phyloP scores from a whole-genome alignment of 441 rosid genomes.

The Capsella rubella region DNA sequence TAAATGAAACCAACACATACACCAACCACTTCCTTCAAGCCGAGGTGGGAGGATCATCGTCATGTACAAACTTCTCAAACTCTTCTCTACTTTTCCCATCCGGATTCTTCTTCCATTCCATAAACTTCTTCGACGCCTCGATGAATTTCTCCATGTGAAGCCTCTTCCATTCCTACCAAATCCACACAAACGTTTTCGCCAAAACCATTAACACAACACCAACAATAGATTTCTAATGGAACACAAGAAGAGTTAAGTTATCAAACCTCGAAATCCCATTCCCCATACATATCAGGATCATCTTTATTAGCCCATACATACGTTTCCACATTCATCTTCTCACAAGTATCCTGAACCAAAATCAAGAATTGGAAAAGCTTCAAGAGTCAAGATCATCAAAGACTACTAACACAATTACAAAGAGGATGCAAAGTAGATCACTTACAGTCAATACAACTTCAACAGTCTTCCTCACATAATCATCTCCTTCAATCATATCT shows the following conservation, averaged over 20 bases:
- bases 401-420: not conserved
- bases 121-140: conserved; percentile 68
- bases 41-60: conserved; percentile 25
- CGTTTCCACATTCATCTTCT: conserved; percentile 58
- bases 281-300: conserved; percentile 81
- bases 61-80: conserved; percentile 57
- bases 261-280: conserved; percentile 86
- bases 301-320: conserved; percentile 64
- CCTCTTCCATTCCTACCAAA: conserved; percentile 70
- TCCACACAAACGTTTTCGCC: not conserved
- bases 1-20: too few relatives aligned
- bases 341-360: conserved; percentile 53
- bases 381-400: not conserved
- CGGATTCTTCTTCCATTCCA: conserved; percentile 76
- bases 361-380: not conserved
- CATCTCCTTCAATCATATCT: conserved; percentile 81
- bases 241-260: not conserved
- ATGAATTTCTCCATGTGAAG: conserved; percentile 72
- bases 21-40: not conserved
- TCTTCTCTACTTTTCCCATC: conserved; percentile 68
- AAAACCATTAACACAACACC: not conserved
- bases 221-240: too few relatives aligned
- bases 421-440: not conserved
- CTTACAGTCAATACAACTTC: conserved; percentile 68
- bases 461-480: conserved; percentile 69